These are phyloP conservation scores for Trichoderma harzianum DNA, from an alignment of 2,329 filamentous ascomycete species.

Conservation along the genomic window DNA sequence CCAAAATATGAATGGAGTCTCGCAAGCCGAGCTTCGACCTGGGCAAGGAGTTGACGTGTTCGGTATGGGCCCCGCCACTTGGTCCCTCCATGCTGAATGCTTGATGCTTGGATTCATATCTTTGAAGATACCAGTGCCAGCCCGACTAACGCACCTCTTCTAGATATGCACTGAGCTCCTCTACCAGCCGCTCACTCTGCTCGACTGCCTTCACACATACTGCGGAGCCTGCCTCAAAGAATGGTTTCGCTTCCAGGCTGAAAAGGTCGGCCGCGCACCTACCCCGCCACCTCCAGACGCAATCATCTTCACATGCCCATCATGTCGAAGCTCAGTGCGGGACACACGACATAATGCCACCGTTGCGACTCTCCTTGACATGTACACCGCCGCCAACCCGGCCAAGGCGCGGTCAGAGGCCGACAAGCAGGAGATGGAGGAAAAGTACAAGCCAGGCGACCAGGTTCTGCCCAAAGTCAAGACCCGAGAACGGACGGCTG, in stretches of 20 bases:
- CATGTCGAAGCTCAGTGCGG: conserved; percentile 82
- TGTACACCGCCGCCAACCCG: conserved; percentile 79
- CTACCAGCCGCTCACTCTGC: conserved; percentile 83
- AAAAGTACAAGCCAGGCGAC: conserved; percentile 78
- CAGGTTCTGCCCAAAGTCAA: conserved; percentile 66
- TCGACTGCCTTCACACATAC: conserved; percentile 93
- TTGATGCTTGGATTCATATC: too few relatives aligned
- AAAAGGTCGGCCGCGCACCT: conserved; percentile 51
- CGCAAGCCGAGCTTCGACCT: conserved; percentile 61
- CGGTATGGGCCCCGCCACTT: conserved; percentile 55
- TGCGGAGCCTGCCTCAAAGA: conserved; percentile 93
- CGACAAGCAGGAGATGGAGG: conserved; percentile 73
- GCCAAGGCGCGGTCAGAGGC: conserved; percentile 63
- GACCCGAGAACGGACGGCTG: conserved; percentile 47
- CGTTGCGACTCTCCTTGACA: conserved; percentile 83
- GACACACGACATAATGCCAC: conserved; percentile 88
- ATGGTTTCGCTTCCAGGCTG: conserved; percentile 85
- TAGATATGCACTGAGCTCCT: conserved; percentile 97
- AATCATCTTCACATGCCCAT: conserved; percentile 77
- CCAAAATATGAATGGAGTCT: conserved; percentile 46
- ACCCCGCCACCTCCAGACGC: conserved; percentile 47
- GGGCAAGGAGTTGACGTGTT: conserved; percentile 92
- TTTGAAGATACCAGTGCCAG: not conserved
- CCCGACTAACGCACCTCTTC: conserved; percentile 2
- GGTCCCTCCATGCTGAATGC: not conserved